Conservation (phyloP, 768 basidiomycete species). For the Russula compacta region DNA sequence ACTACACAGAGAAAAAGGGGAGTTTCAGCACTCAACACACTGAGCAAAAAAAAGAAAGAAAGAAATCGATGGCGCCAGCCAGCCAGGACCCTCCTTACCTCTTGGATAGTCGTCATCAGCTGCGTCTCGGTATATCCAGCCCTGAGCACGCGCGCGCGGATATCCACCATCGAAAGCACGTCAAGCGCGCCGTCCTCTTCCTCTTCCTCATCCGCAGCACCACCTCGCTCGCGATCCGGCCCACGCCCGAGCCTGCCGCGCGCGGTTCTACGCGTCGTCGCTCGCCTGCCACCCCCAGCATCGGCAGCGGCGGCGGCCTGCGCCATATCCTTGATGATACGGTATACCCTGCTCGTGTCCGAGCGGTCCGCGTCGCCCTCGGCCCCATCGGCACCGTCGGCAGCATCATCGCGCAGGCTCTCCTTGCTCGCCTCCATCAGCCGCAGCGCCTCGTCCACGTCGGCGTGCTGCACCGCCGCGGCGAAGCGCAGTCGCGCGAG, state of each 20-base stretch:
- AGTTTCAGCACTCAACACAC: neutral
- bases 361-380: slow-evolving; percentile 65
- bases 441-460: slow-evolving; percentile 94
- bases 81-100: slow-evolving; percentile 48
- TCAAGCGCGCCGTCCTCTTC: slow-evolving; percentile 33
- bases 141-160: slow-evolving; percentile 75
- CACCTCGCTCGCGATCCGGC: slow-evolving; percentile 61
- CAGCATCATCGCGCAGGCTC: slow-evolving; percentile 74
- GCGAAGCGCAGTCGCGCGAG: slow-evolving; percentile 86
- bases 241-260: slow-evolving; percentile 45
- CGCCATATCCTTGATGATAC: slow-evolving; percentile 85
- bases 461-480: slow-evolving; percentile 67
- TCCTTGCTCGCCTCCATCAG: slow-evolving; percentile 97
- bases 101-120: slow-evolving; percentile 73
- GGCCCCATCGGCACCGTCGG: slow-evolving; percentile 44
- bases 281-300: slow-evolving; percentile 28
- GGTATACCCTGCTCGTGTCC: slow-evolving; percentile 73
- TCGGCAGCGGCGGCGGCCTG: slow-evolving; percentile 27
- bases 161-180: slow-evolving; percentile 77
- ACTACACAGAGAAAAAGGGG: slow-evolving; percentile 39
- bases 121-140: slow-evolving; percentile 89
- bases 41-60: slow-evolving; percentile 15
- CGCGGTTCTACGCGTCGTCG: slow-evolving; percentile 39
- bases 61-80: too few relatives aligned
- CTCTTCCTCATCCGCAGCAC: slow-evolving; percentile 59